phyloP scores from a whole-genome alignment of 2,329 filamentous ascomycete genomes.

The Ophiocordyceps unilateralis region DNA sequence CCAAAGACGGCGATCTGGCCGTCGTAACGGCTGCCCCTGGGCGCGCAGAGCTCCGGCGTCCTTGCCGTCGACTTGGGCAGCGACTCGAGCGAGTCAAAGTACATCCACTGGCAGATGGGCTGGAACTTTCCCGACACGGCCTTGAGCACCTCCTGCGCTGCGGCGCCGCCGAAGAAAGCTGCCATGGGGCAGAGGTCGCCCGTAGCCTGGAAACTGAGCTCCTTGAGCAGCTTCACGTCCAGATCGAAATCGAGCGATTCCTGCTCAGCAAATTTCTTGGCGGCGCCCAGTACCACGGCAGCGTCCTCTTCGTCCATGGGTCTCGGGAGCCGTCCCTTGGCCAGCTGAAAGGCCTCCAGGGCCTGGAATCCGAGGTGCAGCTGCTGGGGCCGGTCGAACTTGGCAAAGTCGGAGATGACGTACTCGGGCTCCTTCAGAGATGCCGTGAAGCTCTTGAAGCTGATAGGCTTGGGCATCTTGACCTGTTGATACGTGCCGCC shows the following conservation, averaged over 20 bases:
- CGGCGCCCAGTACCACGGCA: constrained; percentile 54
- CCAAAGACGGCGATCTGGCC: constrained; percentile 96
- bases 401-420: constrained; percentile 87
- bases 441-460: constrained; percentile 67
- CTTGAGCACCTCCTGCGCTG: constrained; percentile 90
- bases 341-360: constrained; percentile 67
- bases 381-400: constrained; percentile 87
- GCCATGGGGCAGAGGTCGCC: constrained; percentile 87
- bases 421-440: constrained; percentile 79
- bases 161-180: constrained; percentile 84
- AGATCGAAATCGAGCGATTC: constrained; percentile 54
- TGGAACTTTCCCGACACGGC: constrained; percentile 95
- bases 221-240: constrained; percentile 81
- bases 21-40: constrained; percentile 74
- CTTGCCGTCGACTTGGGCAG: constrained; percentile 59
- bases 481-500: constrained; percentile 89
- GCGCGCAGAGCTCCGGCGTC: constrained; percentile 77
- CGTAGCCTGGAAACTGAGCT: constrained; percentile 84
- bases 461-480: constrained; percentile 90
- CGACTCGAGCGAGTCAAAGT: constrained; percentile 96
- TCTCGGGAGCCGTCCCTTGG: constrained; percentile 57
- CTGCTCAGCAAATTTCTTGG: constrained; percentile 55
- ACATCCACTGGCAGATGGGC: constrained; percentile 89
- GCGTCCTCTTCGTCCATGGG: constrained; percentile 80
- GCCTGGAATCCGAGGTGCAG: constrained; percentile 88